Evolutionary conservation across 2,329 filamentous ascomycete genomes (phyloP).

Genomic region (Colletotrichum liriopes): DNA sequence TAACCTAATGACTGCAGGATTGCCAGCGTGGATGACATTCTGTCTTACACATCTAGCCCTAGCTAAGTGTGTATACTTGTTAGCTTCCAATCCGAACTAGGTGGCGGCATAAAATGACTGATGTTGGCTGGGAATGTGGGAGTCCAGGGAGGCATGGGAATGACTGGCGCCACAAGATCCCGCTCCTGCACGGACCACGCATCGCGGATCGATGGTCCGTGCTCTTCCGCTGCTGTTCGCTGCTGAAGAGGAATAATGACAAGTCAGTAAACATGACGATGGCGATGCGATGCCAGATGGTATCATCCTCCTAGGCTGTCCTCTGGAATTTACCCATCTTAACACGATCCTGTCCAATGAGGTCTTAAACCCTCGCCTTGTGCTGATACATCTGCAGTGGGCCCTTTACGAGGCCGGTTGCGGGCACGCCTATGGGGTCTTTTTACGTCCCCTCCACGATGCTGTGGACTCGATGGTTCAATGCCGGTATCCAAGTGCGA

Average conservation of each 20-base stretch:
- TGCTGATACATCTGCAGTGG: too few relatives aligned
- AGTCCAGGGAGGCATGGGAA: neutral
- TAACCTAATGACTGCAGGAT: neutral
- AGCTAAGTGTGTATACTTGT: neutral
- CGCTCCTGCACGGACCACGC: neutral
- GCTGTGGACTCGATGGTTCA: neutral
- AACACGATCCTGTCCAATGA: neutral
- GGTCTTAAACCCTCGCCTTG: neutral
- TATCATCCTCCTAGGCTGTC: neutral
- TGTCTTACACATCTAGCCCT: neutral
- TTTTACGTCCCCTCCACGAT: too few relatives aligned
- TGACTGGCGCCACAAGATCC: neutral
- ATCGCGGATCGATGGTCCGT: constrained; percentile 2
- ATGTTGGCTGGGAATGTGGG: neutral
- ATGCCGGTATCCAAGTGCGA: neutral
- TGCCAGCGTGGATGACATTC: neutral
- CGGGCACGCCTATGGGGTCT: too few relatives aligned
- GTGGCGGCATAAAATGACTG: neutral
- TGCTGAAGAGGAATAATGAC: neutral
- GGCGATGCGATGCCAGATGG: neutral
- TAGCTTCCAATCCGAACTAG: neutral
- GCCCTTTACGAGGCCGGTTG: too few relatives aligned
- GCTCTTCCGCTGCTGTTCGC: neutral
- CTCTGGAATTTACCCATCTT: neutral
- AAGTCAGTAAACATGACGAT: neutral